Conservation (phyloP, 2,329 filamentous ascomycete species). For the Aureobasidium vineae region DNA sequence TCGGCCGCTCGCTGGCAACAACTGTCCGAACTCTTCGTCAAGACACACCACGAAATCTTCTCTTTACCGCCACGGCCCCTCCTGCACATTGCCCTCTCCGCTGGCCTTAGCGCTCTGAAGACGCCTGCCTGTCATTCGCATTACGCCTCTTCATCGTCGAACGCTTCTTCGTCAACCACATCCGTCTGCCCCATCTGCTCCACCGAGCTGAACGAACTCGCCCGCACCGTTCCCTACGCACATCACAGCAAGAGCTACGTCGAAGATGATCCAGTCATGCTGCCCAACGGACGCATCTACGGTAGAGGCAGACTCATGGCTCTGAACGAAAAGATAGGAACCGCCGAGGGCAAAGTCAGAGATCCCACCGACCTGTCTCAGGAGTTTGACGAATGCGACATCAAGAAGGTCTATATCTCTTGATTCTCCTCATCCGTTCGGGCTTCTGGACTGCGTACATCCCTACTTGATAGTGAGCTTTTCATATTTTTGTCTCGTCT, state of each 20-base stretch:
- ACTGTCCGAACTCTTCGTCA: slow-evolving; percentile 76
- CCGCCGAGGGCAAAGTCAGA: slow-evolving; percentile 65
- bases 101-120: slow-evolving; percentile 90
- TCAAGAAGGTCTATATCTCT: slow-evolving; percentile 71
- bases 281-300: slow-evolving; percentile 87
- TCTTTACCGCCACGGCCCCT: slow-evolving; percentile 78
- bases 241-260: slow-evolving; percentile 94
- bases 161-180: slow-evolving; percentile 59
- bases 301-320: slow-evolving; percentile 70
- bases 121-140: slow-evolving; percentile 86
- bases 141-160: slow-evolving; percentile 52
- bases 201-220: slow-evolving; percentile 89
- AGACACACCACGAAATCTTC: slow-evolving; percentile 82
- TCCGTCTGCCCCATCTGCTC: slow-evolving; percentile 94
- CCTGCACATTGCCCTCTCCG: slow-evolving; percentile 84
- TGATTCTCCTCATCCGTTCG: not conserved
- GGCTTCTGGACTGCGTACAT: not conserved
- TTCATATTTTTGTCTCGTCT: not conserved
- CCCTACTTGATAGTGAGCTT: not conserved
- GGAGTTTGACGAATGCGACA: slow-evolving; percentile 58
- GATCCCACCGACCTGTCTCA: slow-evolving; percentile 72
- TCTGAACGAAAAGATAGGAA: slow-evolving; percentile 75
- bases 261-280: slow-evolving; percentile 77
- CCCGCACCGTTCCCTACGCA: slow-evolving; percentile 85
- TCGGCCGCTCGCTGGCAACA: slow-evolving; percentile 68